Base-by-base conservation (phyloP, 768 basidiomycete genomes). In the Leucocoprinus leucothites region DNA sequence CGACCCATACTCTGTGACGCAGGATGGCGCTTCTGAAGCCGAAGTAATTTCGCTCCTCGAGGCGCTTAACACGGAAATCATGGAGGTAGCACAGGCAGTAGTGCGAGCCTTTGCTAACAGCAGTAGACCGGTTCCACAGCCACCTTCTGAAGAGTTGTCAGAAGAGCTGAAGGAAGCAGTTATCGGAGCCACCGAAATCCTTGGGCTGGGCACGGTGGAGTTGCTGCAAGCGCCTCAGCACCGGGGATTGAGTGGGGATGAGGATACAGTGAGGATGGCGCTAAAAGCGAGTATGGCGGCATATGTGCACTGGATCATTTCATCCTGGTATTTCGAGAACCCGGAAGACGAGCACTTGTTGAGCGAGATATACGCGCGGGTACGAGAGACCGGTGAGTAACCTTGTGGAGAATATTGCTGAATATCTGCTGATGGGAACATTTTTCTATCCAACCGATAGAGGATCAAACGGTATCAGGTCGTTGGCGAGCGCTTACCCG, bases 401-500 rank as follows among this genome's bases (percentile, higher is more conserved):
- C 14, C 28, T 36, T 16, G 49, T 47, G 6, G 3, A 31, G 31
- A 31, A 11, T 31, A 31, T 31, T 31, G 31, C 52, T 53, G 34
- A 22, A 21, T 22, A 44, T 28, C 35, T 36, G 31, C 25, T 45
- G 8, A 56, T n/a, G n/a, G 31, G 11, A 11, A 5, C 31, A 11
- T 31, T 31, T 42, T 28, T 49, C 2, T 40, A 49, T 13, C 19
- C 5, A 19, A 47, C 7, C 16, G 3, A 21, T 50, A 80, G 82
- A 83, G 61, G 70, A 73, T 24, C 81, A 81, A 64, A 71, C 76
- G 1, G 73, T 79, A 25, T 75, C 81, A 14, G 82, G 81, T 47
- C 71, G 77, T 24, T 84, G 82, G 82, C 74, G 82, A 54, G 75
- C 81, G 22, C 57, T 84, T 58, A 84, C 82, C 24, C 71, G 77